A percentile compares a stretch with the other conserved stretches of the same genome.
phyloP scores from a whole-genome alignment of 208 protist genomes.

The Trypanosoma avium region DNA sequence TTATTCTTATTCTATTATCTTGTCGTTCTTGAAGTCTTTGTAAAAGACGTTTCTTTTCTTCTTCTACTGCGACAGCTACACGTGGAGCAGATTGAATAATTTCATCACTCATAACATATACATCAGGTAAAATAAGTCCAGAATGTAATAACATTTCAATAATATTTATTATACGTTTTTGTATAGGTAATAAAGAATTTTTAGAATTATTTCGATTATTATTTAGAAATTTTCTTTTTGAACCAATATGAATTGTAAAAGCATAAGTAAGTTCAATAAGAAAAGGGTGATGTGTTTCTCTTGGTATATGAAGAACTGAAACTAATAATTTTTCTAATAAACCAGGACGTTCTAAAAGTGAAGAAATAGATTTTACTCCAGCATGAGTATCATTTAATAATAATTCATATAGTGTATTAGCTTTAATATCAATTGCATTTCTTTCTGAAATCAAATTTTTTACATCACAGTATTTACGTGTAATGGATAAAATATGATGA shows the following conservation, averaged over 20 bases:
- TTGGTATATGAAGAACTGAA: constrained; percentile 23
- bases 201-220: neutral
- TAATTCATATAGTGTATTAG: constrained; percentile 24
- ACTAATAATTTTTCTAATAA: constrained; percentile 35
- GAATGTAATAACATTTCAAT: constrained; percentile 20
- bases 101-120: constrained; percentile 40
- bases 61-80: constrained; percentile 36
- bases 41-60: constrained; percentile 26
- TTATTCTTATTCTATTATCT: neutral
- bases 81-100: constrained; percentile 37
- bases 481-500: constrained; percentile 19
- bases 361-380: constrained; percentile 31
- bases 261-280: constrained; percentile 57
- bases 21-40: neutral
- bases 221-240: neutral
- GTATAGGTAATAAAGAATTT: neutral
- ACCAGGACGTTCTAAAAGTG: constrained; percentile 15
- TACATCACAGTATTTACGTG: constrained; percentile 9
- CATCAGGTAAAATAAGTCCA: constrained; percentile 6
- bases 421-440: constrained; percentile 20
- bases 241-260: constrained; percentile 48
- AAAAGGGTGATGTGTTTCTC: constrained; percentile 30
- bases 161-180: constrained; percentile 25
- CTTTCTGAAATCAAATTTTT: neutral
- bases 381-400: constrained; percentile 41